Evolutionary conservation across 345 rosid species (phyloP).

Genomic region (Sisymbrium irio): DNA sequence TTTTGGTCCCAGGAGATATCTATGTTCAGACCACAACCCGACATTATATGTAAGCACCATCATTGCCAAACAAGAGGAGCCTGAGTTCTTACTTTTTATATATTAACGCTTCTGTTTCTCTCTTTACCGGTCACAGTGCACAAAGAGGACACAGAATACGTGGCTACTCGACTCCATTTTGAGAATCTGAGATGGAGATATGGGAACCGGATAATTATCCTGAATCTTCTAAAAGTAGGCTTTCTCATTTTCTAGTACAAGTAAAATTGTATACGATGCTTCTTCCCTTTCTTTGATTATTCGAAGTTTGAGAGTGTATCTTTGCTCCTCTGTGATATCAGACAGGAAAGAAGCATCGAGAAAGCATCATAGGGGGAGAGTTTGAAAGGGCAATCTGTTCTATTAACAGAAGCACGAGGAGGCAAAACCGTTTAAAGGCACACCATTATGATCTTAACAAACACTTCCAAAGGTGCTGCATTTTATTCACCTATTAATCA

Average conservation of each 20-base stretch:
- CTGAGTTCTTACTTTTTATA: neutral
- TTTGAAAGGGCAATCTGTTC: slow-evolving; percentile 59
- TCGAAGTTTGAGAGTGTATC: slow-evolving; percentile 11
- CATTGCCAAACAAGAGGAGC: neutral
- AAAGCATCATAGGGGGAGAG: slow-evolving; percentile 64
- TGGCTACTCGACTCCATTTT: slow-evolving; percentile 79
- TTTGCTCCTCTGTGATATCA: slow-evolving; percentile 31
- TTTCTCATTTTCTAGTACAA: neutral
- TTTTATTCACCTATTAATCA: neutral
- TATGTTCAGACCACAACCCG: slow-evolving; percentile 66
- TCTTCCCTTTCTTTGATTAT: no score
- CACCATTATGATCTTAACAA: slow-evolving; percentile 75
- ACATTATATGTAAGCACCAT: slow-evolving; percentile 61
- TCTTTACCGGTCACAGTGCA: slow-evolving; percentile 47
- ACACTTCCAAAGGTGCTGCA: slow-evolving; percentile 54
- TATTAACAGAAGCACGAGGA: slow-evolving; percentile 47
- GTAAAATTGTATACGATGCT: neutral
- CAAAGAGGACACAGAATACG: slow-evolving; percentile 57
- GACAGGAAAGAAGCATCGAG: slow-evolving; percentile 74
- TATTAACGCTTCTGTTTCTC: slow-evolving; percentile 5
- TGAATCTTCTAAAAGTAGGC: slow-evolving; percentile 77
- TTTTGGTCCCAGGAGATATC: slow-evolving; percentile 94
- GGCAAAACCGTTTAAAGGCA: slow-evolving; percentile 57
- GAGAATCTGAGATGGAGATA: slow-evolving; percentile 74
- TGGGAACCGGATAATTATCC: slow-evolving; percentile 68